Percentiles rank a stretch among this genome's conserved stretches.
Evolutionary conservation across 1,284 basidiomycete species (phyloP).

Genomic region (Apiotrichum domesticum): DNA sequence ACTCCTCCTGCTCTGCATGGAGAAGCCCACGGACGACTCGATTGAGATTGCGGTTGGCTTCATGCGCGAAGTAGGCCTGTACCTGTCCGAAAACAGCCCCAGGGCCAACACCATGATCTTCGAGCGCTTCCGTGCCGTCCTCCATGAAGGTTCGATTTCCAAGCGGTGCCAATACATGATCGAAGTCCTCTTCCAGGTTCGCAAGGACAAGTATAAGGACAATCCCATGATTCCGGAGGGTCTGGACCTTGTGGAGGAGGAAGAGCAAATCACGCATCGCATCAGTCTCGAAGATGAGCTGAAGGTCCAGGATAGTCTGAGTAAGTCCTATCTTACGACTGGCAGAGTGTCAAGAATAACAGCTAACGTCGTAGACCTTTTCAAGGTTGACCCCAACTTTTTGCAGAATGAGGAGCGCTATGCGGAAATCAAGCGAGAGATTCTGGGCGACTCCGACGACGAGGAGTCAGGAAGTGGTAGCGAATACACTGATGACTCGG

Average conservation of each 20-base stretch:
- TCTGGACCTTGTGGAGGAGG: slow-evolving; percentile 93
- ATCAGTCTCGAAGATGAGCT: slow-evolving; percentile 87
- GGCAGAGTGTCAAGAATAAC: no score
- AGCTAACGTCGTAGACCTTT: slow-evolving; percentile 61
- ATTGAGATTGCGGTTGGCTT: slow-evolving; percentile 98
- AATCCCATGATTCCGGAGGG: slow-evolving; percentile 91
- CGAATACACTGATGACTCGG: slow-evolving; percentile 59
- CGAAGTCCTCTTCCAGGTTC: slow-evolving; percentile 94
- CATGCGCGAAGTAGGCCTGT: slow-evolving; percentile 94
- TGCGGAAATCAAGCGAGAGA: slow-evolving; percentile 83
- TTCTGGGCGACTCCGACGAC: slow-evolving; percentile 63
- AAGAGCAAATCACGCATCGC: slow-evolving; percentile 93
- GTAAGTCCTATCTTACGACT: slow-evolving; percentile 53
- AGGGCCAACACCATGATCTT: slow-evolving; percentile 89
- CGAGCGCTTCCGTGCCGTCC: slow-evolving; percentile 90
- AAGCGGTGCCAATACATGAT: slow-evolving; percentile 99
- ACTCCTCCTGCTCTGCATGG: slow-evolving; percentile 87
- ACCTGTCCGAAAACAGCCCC: slow-evolving; percentile 86
- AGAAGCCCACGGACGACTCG: slow-evolving; percentile 93
- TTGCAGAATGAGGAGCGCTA: slow-evolving; percentile 91
- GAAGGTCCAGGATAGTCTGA: slow-evolving; percentile 87
- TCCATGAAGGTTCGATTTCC: slow-evolving; percentile 91
- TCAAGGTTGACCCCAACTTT: slow-evolving; percentile 88
- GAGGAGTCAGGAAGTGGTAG: slow-evolving; percentile 62
- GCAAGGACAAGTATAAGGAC: slow-evolving; percentile 98